Base-by-base conservation (phyloP, 139 green algal species). In the Pseudopediastrum boryanum region DNA sequence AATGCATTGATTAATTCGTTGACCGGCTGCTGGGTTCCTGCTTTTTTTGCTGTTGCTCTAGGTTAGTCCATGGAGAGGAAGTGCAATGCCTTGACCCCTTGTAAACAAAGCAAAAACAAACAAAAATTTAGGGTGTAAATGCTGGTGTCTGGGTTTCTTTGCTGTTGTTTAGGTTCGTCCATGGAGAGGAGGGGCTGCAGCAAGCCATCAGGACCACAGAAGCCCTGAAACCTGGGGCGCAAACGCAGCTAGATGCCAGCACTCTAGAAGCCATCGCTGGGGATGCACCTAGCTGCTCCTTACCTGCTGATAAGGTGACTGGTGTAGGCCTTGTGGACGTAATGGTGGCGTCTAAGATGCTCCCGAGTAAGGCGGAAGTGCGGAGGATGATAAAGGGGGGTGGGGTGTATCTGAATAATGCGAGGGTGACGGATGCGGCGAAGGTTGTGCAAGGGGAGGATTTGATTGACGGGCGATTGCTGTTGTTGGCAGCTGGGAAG, bases 381-480 rank as follows among this genome's bases (percentile, higher is more conserved):
- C 51, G 52, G 19, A 42, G 77, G 13, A 54, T 94, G 71, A 89
- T 94, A 72, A 91, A 91, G 79, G 90, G 89, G 25, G 96, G 96
- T 2, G 96, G 96, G 29, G 88, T 97, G 63, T 89, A 94, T 41
- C 43, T 99, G 25, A 99, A 99, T 90, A 99, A 99, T 75, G 78
- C 76, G 21, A 93, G 91, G 72, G 79, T 98, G 41, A 68, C 82
- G 0, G 92, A 96, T 25, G 92, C 94, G 83, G 35, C 75, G 38
- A 59, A 84, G 13, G 65, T 80, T 21, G 56, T 98, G 44, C 16
- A 38, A 21, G 85, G 91, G 31, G 76, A 50, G 0, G 92, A 98
- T 78, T 66, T 98, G 1, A 91, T 99, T 27, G 96, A 96, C 0
- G 95, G 90, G 1, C 87, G 85, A 12, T 85, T 99, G 83, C 54